Evolutionary conservation across 768 basidiomycete genomes (phyloP), one percentile per base, ranked within the genome.

Genomic region (Suillus paluster): DNA sequence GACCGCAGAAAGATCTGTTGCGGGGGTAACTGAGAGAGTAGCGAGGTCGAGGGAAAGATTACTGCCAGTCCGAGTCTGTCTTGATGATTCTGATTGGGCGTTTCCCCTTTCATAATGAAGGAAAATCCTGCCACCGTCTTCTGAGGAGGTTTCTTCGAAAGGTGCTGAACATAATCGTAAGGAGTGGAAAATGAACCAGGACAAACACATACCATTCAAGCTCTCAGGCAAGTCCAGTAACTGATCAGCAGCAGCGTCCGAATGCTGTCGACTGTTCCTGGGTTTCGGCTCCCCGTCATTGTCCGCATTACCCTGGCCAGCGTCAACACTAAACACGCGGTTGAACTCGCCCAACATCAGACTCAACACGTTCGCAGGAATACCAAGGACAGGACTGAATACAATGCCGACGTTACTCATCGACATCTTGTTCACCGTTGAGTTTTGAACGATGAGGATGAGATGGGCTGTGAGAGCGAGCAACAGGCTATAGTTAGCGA

Each of bases 401-500:
- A 99, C 97, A 63, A 99, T 99, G 19, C 97, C 96, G 30, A 99
- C 94, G 73, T 99, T 99, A 50, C 97, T 88, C 86, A 99, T 90
- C 45, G 92, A 96, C 97, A 99, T 99, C 81, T 96, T 99, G 86
- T 97, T 97, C 62, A 91, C 78, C 46, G 83, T 69, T 19, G 95
- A 86, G 72, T 99, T 95, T 75, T 94, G 90, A 49, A 99, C 95
- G 68, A 99, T 92, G 48, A 95, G 82, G 67, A 98, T 97, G 63
- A 99, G 82, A 76, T 99, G 97, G 27, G 96, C 94, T 2, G 91
- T 96, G 60, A 99, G 83, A 17, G 97, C 96, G 41, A 97, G 91
- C 62, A 99, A 86, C 21, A 99, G 82, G 61, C 90, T 94, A 75
- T 98, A 99, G 75, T 99, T 98, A 65, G 91, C 88, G 23, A 95